Conservation (phyloP, 2,329 filamentous ascomycete genomes). For the Nannizziopsis arthrosporioides region DNA sequence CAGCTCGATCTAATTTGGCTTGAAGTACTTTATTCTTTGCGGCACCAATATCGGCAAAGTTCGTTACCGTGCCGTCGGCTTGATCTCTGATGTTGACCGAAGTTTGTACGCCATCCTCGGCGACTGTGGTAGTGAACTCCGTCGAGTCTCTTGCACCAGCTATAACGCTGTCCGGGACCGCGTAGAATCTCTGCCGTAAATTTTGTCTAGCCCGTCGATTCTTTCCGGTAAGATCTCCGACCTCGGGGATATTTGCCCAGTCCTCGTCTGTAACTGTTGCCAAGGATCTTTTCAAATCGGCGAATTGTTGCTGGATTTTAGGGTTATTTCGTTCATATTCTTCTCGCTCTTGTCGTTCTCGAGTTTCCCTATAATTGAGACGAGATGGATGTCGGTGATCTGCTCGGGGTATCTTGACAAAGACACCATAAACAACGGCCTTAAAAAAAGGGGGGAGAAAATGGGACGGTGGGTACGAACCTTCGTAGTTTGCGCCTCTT, state of each 20-base stretch:
- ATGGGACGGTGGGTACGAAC: conserved; percentile 46
- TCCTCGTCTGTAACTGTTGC: conserved; percentile 86
- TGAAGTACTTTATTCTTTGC: conserved; percentile 92
- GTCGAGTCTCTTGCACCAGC: conserved; percentile 69
- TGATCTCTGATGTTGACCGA: conserved; percentile 38
- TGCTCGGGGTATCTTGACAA: conserved; percentile 53
- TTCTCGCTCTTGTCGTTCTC: conserved; percentile 79
- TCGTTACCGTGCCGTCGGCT: conserved; percentile 81
- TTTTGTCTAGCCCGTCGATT: conserved; percentile 78
- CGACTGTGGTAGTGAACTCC: conserved; percentile 79
- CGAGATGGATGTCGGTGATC: conserved; percentile 60
- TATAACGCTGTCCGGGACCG: conserved; percentile 89
- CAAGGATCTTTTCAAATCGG: conserved; percentile 83
- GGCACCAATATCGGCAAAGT: conserved; percentile 94
- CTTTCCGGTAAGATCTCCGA: conserved; percentile 91
- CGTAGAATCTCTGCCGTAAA: conserved; percentile 76
- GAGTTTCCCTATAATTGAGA: conserved; percentile 68
- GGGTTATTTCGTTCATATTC: conserved; percentile 96
- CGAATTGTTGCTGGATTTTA: conserved; percentile 96
- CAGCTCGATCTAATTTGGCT: conserved; percentile 84
- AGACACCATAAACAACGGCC: conserved; percentile 54
- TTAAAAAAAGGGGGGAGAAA: conserved; percentile 23
- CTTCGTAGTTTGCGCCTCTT: conserved; percentile 72
- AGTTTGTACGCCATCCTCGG: conserved; percentile 57
- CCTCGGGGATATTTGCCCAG: conserved; percentile 90